These are phyloP conservation scores for Nakazawaea holstii DNA, from an alignment of 805 yeast genomes.

Conservation along the genomic window DNA sequence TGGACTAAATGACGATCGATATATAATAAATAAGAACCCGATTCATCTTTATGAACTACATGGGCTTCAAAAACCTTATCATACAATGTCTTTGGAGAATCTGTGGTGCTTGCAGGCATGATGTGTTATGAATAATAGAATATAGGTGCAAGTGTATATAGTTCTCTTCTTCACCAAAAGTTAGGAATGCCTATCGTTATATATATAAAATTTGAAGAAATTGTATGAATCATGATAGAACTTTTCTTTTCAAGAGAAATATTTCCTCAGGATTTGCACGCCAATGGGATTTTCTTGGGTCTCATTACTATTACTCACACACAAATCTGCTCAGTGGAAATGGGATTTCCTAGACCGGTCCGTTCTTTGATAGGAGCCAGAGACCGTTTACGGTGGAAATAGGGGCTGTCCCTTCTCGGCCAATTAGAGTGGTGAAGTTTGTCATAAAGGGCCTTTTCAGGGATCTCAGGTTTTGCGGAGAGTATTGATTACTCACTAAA, in stretches of 20 bases:
- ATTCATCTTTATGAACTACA: constrained; percentile 82
- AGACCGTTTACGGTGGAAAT: neutral
- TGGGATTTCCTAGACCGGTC: constrained; percentile 1
- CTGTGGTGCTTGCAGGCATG: constrained; percentile 27
- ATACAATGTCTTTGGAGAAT: constrained; percentile 69
- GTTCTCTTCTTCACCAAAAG: too few relatives aligned
- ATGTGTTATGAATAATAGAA: neutral
- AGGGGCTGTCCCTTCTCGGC: constrained; percentile 1
- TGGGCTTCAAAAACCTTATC: constrained; percentile 97
- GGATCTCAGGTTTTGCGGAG: neutral
- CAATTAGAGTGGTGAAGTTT: constrained; percentile 4
- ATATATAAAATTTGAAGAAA: neutral
- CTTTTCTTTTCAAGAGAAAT: neutral
- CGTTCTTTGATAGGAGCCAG: neutral
- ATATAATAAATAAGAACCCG: constrained; percentile 81
- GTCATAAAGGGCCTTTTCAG: constrained; percentile 3
- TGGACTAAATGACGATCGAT: constrained; percentile 97
- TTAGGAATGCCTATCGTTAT: neutral
- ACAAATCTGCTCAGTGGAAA: neutral
- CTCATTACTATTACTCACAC: too few relatives aligned
- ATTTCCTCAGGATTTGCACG: too few relatives aligned
- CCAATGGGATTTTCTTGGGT: neutral
- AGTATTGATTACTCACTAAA: neutral
- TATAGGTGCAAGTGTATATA: too few relatives aligned
- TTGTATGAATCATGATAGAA: neutral